phyloP scores from a whole-genome alignment of 2,329 filamentous ascomycete species.

The Amesomyces nigricolor region DNA sequence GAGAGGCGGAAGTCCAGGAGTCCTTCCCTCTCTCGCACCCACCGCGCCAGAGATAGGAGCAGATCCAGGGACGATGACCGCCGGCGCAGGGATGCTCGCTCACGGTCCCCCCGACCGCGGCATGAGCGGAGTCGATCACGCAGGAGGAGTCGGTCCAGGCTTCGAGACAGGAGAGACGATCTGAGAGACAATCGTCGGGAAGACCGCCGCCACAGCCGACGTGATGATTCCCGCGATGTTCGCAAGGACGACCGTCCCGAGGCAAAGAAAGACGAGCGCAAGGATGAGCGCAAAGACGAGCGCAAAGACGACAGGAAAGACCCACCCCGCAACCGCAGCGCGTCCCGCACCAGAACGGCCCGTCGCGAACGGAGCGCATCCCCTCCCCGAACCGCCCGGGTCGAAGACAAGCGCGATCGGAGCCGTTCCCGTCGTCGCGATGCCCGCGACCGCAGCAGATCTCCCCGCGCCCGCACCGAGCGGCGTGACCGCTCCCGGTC shows the following conservation, averaged over 20 bases:
- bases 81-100: slow-evolving; percentile 25
- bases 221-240: too few relatives aligned
- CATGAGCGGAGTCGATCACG: slow-evolving; percentile 28
- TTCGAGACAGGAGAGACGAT: slow-evolving; percentile 28
- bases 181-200: slow-evolving; percentile 27
- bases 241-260: slow-evolving; percentile 18
- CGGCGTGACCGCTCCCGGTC: slow-evolving; percentile 29
- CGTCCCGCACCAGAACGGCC: slow-evolving; percentile 23
- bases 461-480: slow-evolving; percentile 27
- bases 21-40: slow-evolving; percentile 23
- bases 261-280: slow-evolving; percentile 27
- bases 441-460: slow-evolving; percentile 27
- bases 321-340: slow-evolving; percentile 26
- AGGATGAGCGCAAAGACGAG: slow-evolving; percentile 25
- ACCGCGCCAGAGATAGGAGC: slow-evolving; percentile 29
- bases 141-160: slow-evolving; percentile 27
- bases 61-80: slow-evolving; percentile 30
- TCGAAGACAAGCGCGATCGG: slow-evolving; percentile 25
- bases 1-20: slow-evolving; percentile 31
- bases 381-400: slow-evolving; percentile 25
- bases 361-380: slow-evolving; percentile 30
- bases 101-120: slow-evolving; percentile 22
- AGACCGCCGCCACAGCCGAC: not conserved
- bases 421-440: slow-evolving; percentile 27
- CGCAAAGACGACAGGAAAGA: slow-evolving; percentile 19